Evolutionary conservation across 257 asterid species (phyloP).

Genomic region (Gentiana straminea): DNA sequence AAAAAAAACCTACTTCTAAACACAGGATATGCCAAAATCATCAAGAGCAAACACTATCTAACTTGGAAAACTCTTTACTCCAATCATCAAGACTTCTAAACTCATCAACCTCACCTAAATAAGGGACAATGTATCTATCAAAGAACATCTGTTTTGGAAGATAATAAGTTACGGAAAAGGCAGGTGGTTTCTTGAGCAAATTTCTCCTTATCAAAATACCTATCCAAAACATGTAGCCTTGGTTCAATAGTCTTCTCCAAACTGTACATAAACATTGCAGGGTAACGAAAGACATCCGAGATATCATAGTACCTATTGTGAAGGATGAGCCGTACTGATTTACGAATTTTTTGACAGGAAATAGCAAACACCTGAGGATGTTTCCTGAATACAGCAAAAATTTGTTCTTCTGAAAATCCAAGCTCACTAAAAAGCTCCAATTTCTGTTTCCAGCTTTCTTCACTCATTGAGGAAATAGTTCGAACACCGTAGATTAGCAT

Average conservation of each 20-base stretch:
- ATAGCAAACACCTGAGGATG: conserved; percentile 14
- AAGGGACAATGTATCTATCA: conserved; percentile 8
- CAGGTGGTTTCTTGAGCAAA: conserved; percentile 20
- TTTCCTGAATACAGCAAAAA: conserved; percentile 12
- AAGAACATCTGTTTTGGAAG: conserved; percentile 21
- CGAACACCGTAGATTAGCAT: conserved; percentile 20
- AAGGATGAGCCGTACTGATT: conserved; percentile 13
- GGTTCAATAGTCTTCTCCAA: conserved; percentile 28
- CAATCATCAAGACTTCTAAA: no score
- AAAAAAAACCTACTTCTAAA: no score
- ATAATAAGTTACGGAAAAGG: no score
- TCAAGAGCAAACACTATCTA: no score
- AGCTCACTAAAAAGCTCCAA: conserved; percentile 19
- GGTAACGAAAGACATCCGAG: conserved; percentile 11
- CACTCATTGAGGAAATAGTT: conserved; percentile 14
- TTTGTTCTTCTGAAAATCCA: conserved; percentile 26
- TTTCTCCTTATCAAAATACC: conserved; percentile 20
- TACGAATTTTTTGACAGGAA: conserved; percentile 22
- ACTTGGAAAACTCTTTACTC: no score
- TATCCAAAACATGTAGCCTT: conserved; percentile 14
- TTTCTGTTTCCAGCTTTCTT: conserved; percentile 22
- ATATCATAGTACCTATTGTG: conserved; percentile 18
- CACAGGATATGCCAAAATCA: neutral
- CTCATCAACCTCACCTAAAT: no score
- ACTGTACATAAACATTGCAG: conserved; percentile 19